These are phyloP conservation scores for Hypericum androsaemum DNA, from an alignment of 345 rosid species.

Conservation along the genomic window DNA sequence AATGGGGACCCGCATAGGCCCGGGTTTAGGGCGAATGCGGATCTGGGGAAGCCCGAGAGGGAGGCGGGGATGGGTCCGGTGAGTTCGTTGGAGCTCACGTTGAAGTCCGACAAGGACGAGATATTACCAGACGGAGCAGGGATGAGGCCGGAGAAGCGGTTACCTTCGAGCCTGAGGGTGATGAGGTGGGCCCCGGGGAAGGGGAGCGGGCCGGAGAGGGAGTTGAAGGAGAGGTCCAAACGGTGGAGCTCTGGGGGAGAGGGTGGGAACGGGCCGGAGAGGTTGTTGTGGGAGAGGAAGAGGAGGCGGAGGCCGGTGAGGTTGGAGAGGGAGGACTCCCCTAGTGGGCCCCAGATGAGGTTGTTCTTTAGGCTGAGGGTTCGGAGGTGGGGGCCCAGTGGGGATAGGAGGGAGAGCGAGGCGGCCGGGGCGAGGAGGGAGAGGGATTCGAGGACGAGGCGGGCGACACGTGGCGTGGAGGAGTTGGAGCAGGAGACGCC, in stretches of 20 bases:
- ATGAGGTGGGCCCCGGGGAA: slow-evolving; percentile 39
- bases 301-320: too few species aligned
- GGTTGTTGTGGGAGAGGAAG: slow-evolving; percentile 61
- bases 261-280: slow-evolving; percentile 56
- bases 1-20: slow-evolving; percentile 72
- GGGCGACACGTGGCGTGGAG: slow-evolving; percentile 35
- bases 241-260: slow-evolving; percentile 60
- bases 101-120: slow-evolving; percentile 61
- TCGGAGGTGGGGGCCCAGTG: slow-evolving; percentile 41
- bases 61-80: slow-evolving; percentile 64
- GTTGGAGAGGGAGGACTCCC: slow-evolving; percentile 44
- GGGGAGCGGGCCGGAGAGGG: slow-evolving; percentile 64
- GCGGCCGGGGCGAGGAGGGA: slow-evolving; percentile 45
- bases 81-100: slow-evolving; percentile 52
- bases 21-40: slow-evolving; percentile 45
- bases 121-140: slow-evolving; percentile 23
- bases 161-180: slow-evolving; percentile 62
- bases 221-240: slow-evolving; percentile 74
- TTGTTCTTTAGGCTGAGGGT: slow-evolving; percentile 72
- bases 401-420: slow-evolving; percentile 28
- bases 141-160: slow-evolving; percentile 49
- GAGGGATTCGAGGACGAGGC: slow-evolving; percentile 60
- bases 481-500: slow-evolving; percentile 54
- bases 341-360: slow-evolving; percentile 49
- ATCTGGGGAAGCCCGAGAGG: slow-evolving; percentile 44